phyloP scores from a whole-genome alignment of 148 eudicot species.

The Bassia scoparia region DNA sequence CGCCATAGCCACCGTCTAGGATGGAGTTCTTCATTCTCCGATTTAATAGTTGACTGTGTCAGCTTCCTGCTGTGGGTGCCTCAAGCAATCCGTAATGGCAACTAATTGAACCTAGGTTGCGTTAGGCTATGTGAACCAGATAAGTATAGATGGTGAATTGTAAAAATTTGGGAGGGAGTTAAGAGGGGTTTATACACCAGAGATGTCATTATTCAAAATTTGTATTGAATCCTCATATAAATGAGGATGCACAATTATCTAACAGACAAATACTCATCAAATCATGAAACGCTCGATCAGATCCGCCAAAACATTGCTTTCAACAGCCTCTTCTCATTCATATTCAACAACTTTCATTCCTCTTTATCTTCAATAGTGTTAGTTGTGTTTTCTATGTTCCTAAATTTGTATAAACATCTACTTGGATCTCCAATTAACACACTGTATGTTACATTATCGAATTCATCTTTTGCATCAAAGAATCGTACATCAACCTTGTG shows the following conservation, averaged over 20 bases:
- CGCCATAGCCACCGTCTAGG: too few species aligned
- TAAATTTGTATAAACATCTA: conserved; percentile 3
- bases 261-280: not conserved
- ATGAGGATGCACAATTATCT: not conserved
- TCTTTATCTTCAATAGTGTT: not conserved
- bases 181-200: too few species aligned
- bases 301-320: not conserved
- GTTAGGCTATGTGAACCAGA: too few species aligned
- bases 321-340: conserved; percentile 12
- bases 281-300: not conserved
- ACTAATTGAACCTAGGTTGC: too few species aligned
- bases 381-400: not conserved
- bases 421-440: not conserved
- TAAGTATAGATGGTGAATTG: too few species aligned
- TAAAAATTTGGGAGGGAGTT: too few species aligned
- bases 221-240: too few species aligned
- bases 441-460: not conserved
- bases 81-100: too few species aligned
- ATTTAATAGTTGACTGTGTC: too few species aligned
- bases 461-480: not conserved
- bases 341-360: not conserved
- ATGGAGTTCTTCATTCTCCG: too few species aligned
- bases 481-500: not conserved
- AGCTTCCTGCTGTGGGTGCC: too few species aligned
- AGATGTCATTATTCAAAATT: too few species aligned